Percentiles rank a stretch among this genome's conserved stretches.
These are phyloP conservation scores for Vickermania spadyakhi DNA, from an alignment of 208 protist genomes.

Conservation along the genomic window DNA sequence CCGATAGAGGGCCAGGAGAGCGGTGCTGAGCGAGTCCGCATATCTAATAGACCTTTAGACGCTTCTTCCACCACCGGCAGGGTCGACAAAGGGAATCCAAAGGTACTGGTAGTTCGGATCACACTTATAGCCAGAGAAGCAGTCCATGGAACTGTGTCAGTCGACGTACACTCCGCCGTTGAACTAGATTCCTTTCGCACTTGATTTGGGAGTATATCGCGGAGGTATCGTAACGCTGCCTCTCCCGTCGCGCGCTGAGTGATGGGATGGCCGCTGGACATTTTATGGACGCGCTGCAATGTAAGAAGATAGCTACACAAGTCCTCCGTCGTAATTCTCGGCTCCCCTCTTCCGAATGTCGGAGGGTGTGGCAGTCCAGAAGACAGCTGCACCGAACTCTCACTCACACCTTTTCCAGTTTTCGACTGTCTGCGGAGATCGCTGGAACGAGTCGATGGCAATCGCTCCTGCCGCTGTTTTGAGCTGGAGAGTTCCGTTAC, in stretches of 20 bases:
- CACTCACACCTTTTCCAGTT: too few relatives aligned
- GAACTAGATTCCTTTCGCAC: too few relatives aligned
- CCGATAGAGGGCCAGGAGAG: not conserved
- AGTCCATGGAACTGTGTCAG: not conserved
- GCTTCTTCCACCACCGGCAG: slow-evolving; percentile 1
- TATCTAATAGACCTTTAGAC: not conserved
- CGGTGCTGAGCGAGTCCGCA: too few relatives aligned
- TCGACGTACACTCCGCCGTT: too few relatives aligned
- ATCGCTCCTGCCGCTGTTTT: too few relatives aligned
- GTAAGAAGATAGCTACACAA: not conserved
- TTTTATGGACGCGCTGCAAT: slow-evolving; percentile 9
- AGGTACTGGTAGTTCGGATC: not conserved
- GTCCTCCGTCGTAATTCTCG: not conserved
- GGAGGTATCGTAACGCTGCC: not conserved
- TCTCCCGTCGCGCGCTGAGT: not conserved
- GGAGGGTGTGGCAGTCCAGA: not conserved
- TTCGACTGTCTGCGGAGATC: too few relatives aligned
- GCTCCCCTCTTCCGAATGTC: not conserved
- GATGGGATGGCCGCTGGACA: not conserved
- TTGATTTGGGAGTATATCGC: not conserved
- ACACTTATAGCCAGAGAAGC: not conserved
- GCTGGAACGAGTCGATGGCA: too few relatives aligned
- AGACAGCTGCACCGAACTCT: not conserved
- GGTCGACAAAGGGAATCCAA: not conserved
- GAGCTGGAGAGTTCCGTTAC: too few relatives aligned